phyloP scores from a whole-genome alignment of 148 eudicot species.

The Bassia scoparia region DNA sequence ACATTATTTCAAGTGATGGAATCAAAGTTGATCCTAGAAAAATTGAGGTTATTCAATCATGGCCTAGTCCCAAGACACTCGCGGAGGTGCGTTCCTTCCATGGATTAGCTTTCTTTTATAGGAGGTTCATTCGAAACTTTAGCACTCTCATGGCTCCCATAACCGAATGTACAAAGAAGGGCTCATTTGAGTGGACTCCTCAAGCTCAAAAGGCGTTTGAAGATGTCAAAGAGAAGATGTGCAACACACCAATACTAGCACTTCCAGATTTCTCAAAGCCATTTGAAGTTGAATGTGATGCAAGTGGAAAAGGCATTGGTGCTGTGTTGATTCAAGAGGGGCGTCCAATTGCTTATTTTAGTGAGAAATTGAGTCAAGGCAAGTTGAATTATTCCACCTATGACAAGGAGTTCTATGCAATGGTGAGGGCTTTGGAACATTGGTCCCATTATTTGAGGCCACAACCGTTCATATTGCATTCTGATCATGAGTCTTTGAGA shows the following conservation, averaged over 20 bases:
- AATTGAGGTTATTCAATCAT: too few species aligned
- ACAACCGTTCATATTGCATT: neutral
- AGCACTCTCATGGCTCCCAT: neutral
- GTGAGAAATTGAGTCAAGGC: neutral
- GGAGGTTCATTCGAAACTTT: neutral
- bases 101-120: constrained; percentile 3
- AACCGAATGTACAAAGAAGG: neutral
- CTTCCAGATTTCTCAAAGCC: too few species aligned
- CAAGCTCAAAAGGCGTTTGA: neutral
- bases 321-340: neutral
- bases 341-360: neutral
- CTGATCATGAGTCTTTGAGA: neutral
- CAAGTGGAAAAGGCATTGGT: neutral
- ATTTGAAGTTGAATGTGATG: too few species aligned
- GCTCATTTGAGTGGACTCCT: too few species aligned
- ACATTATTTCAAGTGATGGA: too few species aligned
- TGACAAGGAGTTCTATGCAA: neutral
- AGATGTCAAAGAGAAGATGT: neutral
- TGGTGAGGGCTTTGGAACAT: neutral
- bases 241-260: too few species aligned
- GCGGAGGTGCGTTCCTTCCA: too few species aligned
- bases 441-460: neutral
- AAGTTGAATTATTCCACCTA: neutral
- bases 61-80: too few species aligned
- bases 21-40: too few species aligned